Evolutionary conservation across 768 basidiomycete species (phyloP), one percentile per base, ranked within the genome.

Genomic region (Crassisporium funariophilum): DNA sequence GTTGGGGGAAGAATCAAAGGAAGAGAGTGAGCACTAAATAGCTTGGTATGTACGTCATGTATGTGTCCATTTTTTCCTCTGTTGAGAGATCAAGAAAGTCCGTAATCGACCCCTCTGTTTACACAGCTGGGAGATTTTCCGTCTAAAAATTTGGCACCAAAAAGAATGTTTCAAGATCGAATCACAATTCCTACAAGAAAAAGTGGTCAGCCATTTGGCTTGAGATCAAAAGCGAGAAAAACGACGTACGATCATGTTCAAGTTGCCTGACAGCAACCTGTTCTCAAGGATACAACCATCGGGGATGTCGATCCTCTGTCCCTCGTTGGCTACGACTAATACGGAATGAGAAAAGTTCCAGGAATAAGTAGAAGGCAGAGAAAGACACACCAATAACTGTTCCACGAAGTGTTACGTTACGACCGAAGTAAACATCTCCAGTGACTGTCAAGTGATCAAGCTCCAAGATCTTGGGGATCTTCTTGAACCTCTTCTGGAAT

Each of bases 401-500:
- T 5, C 93, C 92, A 20, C 88, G 82, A 36, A 95, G 77, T 19
- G 87, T 89, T 23, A 91, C 84, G 59, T 88, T 88, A 49, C 86
- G 83, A 16, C 92, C 92, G 65, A 95, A 93, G 74, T 84, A 83
- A 24, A 95, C 91, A 65, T 95, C 90, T 31, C 91, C 93, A 33
- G 88, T 84, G 31, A 97, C 91, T 8, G 95, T 97, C 68, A 97
- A 77, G 69, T 97, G 94, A 67, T 97, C 95, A 54, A 95, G 75
- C 62, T 97, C 94, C 50, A 91, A 70, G 55, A 97, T 88, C 61
- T 82, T 82, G 22, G 94, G 94, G 58, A 95, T 94, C 67, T 86
- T 89, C 78, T 91, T 90, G 83, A 98, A 95, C 39, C 93, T 84
- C 68, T 91, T 90, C 73, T 94, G 89, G 78, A 95, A 95, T 64